Evolutionary conservation across 805 yeast species (phyloP), one percentile per base, ranked within the genome.

Genomic region (Lipomyces mesembrius): DNA sequence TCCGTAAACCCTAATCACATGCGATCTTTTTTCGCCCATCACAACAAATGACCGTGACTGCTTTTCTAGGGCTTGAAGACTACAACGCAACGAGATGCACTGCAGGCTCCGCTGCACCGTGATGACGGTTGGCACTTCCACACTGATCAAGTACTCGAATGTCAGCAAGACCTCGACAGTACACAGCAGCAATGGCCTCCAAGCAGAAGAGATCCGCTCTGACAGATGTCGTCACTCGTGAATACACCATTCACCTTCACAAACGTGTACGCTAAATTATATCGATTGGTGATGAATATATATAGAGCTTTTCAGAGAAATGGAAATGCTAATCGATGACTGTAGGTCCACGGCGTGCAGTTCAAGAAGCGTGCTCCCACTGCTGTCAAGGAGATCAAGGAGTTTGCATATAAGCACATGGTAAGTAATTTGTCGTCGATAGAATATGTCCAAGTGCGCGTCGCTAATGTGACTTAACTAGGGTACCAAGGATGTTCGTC

Each of bases 321-420:
- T 14, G 27, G 57, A 51, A 25, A 12, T 27, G 60, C 20, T 43
- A 14, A 59, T 22, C 11, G 34, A 52, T 32, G 61, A 22, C 1
- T 53, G 9, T 61, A 90, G 96, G 90, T 92, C 83, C 97, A 91
- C 85, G 98, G 98, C 87, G 93, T 89, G 78, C 90, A 92, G 85
- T 95, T 94, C 97, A 95, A 95, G 89, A 91, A 90, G 90, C 92
- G 98, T 87, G 99, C 99, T 81, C 99, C 99, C 86, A 91, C 86
- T 83, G 99, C 99, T 79, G 95, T 94, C 85, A 95, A 92, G 91
- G 99, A 92, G 85, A 93, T 95, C 87, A 94, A 92, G 88, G 92
- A 91, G 85, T 95, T 95, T 83, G 98, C 98, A 81, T 87, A 91
- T 83, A 88, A 91, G 86, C 98, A 94, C 90, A 92, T 95, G 95